Conservation (phyloP, 768 basidiomycete species). For the Omphalotus guepiniiformis region DNA sequence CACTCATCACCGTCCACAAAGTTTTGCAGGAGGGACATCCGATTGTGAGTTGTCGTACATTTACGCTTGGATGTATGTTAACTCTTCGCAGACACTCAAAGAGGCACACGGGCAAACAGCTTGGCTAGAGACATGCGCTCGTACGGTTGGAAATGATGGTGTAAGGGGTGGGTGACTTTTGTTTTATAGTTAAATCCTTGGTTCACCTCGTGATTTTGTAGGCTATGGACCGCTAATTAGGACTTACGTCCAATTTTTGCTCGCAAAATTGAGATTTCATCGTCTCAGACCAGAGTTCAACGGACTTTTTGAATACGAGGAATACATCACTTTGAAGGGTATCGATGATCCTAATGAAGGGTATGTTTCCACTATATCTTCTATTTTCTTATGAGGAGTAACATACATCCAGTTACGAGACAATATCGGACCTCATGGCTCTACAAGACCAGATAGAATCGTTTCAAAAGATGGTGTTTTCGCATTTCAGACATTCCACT, state of each 20-base stretch:
- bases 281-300: conserved; percentile 96
- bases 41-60: conserved; percentile 45
- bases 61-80: conserved; percentile 4
- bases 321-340: conserved; percentile 94
- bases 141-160: conserved; percentile 84
- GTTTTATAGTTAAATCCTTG: background rate
- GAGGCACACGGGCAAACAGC: conserved; percentile 96
- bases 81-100: conserved; percentile 71
- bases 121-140: conserved; percentile 96
- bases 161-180: conserved; percentile 53
- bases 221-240: conserved; percentile 92
- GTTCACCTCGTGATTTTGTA: conserved; percentile 23
- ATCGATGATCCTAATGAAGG: conserved; percentile 99
- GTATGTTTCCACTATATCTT: conserved; percentile 47
- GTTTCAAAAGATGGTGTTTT: conserved; percentile 96
- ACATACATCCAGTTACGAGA: conserved; percentile 72
- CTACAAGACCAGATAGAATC: conserved; percentile 98
- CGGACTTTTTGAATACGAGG: conserved; percentile 98
- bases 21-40: conserved; percentile 98
- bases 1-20: conserved; percentile 96
- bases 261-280: conserved; percentile 95
- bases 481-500: conserved; percentile 84
- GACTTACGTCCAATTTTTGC: conserved; percentile 93
- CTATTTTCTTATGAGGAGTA: background rate
- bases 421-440: conserved; percentile 95